Evolutionary conservation across 306 rosid species (phyloP), one percentile per base, ranked within the genome.

Genomic region (Fagus sylvatica): DNA sequence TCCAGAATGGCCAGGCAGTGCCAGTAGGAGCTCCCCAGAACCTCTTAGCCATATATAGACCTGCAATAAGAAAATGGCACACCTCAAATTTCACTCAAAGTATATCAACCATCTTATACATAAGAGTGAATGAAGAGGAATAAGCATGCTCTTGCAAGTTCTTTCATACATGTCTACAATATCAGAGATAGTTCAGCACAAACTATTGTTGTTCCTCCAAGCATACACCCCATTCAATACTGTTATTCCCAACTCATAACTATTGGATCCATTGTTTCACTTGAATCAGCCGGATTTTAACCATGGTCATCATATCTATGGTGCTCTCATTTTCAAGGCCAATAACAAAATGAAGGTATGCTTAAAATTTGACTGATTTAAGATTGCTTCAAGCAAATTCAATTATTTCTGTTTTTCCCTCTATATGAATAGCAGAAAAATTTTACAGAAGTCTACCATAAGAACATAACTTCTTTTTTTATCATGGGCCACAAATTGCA

Each of bases 1-100:
- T 67, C 99, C 99, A 19, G 99, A 90, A 81, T 96, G 99, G 54
- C 99, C 99, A 0, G 93, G 85, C 81, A 96, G 83, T 56, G 93
- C 72, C 79, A 85, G 93, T 68, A 96, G 76, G 73, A 89, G 88
- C 78, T 90, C 98, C 74, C 87, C 90, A 3, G 98, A 84, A 78
- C 81, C 84, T 88, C 97, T 84, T 74, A 81, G 97, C 99, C 98
- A 96, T 83, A 96, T 81, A 73, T 96, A 93, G 60, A 96, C 98
- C 99, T 96, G 77, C 84, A 67, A 22, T 67, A 17, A 62, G 28
- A 15, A 62, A 62, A 62, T 34, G 41, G 22, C 12, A 1, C 12
- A 62, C 69, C 69, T 34, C 28, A 6, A 62, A 36, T 36, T 13
- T 33, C 71, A 41, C 78, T 43, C 53, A 61, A 77, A 78, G 16